Base-by-base conservation (phyloP, 345 rosid species). In the Syzygium aqueum region DNA sequence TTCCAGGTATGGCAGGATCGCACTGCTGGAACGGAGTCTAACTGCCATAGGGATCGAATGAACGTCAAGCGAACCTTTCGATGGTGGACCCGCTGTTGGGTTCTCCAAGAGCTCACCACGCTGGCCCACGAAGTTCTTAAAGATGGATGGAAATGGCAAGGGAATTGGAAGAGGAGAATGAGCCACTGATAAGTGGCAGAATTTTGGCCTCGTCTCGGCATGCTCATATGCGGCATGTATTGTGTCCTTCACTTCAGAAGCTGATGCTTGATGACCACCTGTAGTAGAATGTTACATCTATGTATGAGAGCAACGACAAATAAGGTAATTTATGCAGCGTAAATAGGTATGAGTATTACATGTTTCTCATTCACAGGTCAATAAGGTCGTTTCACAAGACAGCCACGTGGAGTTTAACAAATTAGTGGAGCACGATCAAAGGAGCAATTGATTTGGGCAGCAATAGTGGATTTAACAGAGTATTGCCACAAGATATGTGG, bases 111-210 rank as follows among this genome's bases (percentile, higher is more conserved):
- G 93, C 94, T 93, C 96, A 37, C 99, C 99, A 13, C 77, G 93
- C 88, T 89, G 92, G 77, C 99, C 96, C 50, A 97, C 93, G 9
- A 86, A 87, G 86, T 91, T 93, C 14, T 96, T 89, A 43, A 97
- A 97, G 86, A 96, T 97, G 85, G 96, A 93, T 86, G 99, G 99
- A 91, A 95, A 96, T 51, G 99, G 98, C 93, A 96, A 87, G 3
- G 99, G 99, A 90, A 97, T 88, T 0, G 98, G 98, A 65, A 97
- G 98, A 77, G 99, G 99, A 87, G 93, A 91, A n/a, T 87, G 92
- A 1, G 96, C 90, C n/a, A 89, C 93, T 2, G 99, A 95, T 14
- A 95, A 89, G 87, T 95, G 96, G 89, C 96, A 94, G 88, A 95
- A 95, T 88, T 87, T 89, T 8, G 96, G 97, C 89, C 89, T 92